These are phyloP conservation scores for Penicillium janthinellum DNA, from an alignment of 2,329 filamentous ascomycete species.

Conservation along the genomic window DNA sequence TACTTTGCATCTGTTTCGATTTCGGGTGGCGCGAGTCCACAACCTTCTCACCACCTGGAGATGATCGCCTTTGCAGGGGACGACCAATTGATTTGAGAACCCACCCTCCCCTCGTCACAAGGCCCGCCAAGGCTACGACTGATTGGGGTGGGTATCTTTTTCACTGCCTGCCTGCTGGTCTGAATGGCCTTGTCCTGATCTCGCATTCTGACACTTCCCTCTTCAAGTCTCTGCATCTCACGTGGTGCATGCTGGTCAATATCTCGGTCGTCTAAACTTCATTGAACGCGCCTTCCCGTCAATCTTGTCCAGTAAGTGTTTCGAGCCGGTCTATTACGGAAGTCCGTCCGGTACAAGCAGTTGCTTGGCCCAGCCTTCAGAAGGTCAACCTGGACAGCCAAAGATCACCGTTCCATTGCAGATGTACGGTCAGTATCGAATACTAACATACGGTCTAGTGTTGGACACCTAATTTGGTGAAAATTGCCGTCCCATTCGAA, in stretches of 20 bases:
- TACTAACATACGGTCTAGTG: constrained; percentile 10
- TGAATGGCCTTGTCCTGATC: constrained; percentile 12
- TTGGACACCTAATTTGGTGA: neutral
- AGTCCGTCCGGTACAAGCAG: neutral
- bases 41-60: constrained; percentile 5
- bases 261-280: neutral
- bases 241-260: neutral
- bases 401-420: neutral
- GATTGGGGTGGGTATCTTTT: constrained; percentile 15
- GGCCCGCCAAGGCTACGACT: constrained; percentile 7
- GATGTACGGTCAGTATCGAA: neutral
- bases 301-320: constrained; percentile 17
- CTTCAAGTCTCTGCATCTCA: constrained; percentile 7
- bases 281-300: neutral
- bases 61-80: constrained; percentile 16
- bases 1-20: neutral
- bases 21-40: constrained; percentile 9
- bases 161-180: constrained; percentile 10
- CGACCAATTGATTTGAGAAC: constrained; percentile 15
- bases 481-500: constrained; percentile 4
- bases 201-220: constrained; percentile 12
- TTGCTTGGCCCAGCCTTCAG: neutral
- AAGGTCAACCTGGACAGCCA: neutral
- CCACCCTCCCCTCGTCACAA: constrained; percentile 13
- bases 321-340: neutral